These are phyloP conservation scores for Cymbidium sinense DNA, from an alignment of 106 monocot species.

Conservation along the genomic window DNA sequence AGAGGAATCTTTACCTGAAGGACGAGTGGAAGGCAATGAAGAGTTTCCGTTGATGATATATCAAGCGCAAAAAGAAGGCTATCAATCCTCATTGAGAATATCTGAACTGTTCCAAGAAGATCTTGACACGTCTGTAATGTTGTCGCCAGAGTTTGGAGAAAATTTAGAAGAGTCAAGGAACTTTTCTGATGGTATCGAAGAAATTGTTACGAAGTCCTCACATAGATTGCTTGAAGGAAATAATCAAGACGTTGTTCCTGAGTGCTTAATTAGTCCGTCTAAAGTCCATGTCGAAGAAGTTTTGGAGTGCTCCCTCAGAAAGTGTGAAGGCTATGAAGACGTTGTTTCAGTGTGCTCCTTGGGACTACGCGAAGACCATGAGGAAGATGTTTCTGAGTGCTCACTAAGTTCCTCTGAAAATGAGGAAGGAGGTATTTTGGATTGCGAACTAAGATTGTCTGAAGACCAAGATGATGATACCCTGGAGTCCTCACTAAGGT, in stretches of 20 bases:
- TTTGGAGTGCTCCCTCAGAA: background rate
- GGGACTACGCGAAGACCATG: conserved; percentile 43
- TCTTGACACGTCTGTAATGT: background rate
- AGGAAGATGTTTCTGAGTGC: conserved; percentile 34
- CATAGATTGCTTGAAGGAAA: background rate
- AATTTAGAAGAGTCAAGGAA: background rate
- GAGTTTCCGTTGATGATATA: background rate
- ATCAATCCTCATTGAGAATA: background rate
- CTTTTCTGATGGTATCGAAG: background rate
- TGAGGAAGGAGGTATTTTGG: conserved; percentile 4
- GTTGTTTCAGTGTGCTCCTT: conserved; percentile 57
- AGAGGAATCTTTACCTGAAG: conserved; percentile 34
- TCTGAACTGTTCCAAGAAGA: background rate
- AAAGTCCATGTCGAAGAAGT: background rate
- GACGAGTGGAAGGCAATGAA: background rate
- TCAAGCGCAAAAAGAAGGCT: background rate
- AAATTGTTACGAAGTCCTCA: background rate
- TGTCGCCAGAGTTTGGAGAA: background rate
- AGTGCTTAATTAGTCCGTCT: background rate
- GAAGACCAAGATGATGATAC: background rate
- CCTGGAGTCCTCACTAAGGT: background rate
- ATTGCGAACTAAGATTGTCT: background rate
- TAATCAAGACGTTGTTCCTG: background rate
- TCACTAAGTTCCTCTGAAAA: conserved; percentile 58
- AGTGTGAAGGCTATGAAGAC: conserved; percentile 9